phyloP scores from a whole-genome alignment of 768 basidiomycete species.

The Dioszegia crocea region DNA sequence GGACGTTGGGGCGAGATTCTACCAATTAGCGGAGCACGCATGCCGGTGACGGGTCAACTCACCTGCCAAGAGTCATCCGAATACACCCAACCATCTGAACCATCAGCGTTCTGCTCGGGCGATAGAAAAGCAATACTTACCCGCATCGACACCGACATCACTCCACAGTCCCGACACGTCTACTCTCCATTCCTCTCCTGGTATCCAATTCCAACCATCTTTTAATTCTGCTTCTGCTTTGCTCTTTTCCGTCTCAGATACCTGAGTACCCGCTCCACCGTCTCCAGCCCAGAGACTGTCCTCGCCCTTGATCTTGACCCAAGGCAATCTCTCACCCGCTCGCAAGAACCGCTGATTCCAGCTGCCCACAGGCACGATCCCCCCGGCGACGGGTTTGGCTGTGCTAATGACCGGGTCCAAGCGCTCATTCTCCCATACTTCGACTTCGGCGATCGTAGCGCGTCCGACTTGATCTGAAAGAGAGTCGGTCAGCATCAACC shows the following conservation, averaged over 20 bases:
- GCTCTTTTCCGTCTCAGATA: conserved; percentile 7
- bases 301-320: conserved; percentile 28
- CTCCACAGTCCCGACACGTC: conserved; percentile 42
- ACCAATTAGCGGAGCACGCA: not conserved
- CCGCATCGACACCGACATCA: conserved; percentile 32
- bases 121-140: conserved; percentile 16
- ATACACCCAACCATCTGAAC: conserved; percentile 46
- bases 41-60: conserved; percentile 2
- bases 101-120: not conserved
- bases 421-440: conserved; percentile 49
- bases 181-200: conserved; percentile 46
- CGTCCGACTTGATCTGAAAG: conserved; percentile 38
- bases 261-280: conserved; percentile 1
- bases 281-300: conserved; percentile 3
- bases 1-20: conserved; percentile 24
- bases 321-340: conserved; percentile 37
- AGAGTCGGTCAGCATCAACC: conserved; percentile 33
- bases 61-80: conserved; percentile 49
- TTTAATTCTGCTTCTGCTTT: conserved; percentile 31
- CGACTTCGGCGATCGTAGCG: conserved; percentile 29
- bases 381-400: conserved; percentile 6
- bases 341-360: conserved; percentile 18
- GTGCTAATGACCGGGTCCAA: conserved; percentile 34
- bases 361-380: conserved; percentile 15
- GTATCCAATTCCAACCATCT: conserved; percentile 42